Base-by-base conservation (phyloP, 2,329 filamentous ascomycete species). In the Fusarium redolens region DNA sequence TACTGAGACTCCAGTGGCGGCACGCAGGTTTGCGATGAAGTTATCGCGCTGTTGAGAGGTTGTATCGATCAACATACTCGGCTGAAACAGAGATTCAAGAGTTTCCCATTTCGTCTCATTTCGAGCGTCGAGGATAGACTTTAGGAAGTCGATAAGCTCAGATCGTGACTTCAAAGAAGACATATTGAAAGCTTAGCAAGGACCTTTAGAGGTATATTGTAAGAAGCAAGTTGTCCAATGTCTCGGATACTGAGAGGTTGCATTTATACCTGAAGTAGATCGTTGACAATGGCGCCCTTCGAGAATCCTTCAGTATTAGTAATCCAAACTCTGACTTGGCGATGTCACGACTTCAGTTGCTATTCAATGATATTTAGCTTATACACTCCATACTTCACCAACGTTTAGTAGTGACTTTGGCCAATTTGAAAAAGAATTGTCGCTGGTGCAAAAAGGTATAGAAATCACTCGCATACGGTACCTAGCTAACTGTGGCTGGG, bases 151-250 rank as follows among this genome's bases (percentile, higher is more conserved):
- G 5, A 50, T 5, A 3, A 74, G 37, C 6, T 62, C 33, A 1
- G n/a, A 17, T 2, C 44, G 50, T 0, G 48, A 44, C 10, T 35
- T 30, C 1, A 18, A 20, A 7, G 10, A 18, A 4, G 2, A 0
- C 64, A 68, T 71, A 13, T 5, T 55, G 10, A 1, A 14, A 5
- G 0, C 10, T 2, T 4, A 2, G 3, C 4, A 5, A 1, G 1
- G 17, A 9, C 2, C 5, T 31, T 10, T 40, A 0, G 4, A 18
- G 1, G 3, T 25, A 0, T 1, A 2, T 20, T 33, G 38, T 13
- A 25, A 10, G 12, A 45, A 12, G 12, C 8, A 22, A 20, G 13
- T 28, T 30, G 15, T 4, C 20, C 13, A 22, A 0, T 2, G 3
- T 20, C 5, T 33, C 14, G 1, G 2, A 25, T 1, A 22, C 22